Percentiles rank a stretch among this genome's conserved stretches.
phyloP scores from a whole-genome alignment of 2,329 filamentous ascomycete genomes.

The Aurifilum marmelostoma region DNA sequence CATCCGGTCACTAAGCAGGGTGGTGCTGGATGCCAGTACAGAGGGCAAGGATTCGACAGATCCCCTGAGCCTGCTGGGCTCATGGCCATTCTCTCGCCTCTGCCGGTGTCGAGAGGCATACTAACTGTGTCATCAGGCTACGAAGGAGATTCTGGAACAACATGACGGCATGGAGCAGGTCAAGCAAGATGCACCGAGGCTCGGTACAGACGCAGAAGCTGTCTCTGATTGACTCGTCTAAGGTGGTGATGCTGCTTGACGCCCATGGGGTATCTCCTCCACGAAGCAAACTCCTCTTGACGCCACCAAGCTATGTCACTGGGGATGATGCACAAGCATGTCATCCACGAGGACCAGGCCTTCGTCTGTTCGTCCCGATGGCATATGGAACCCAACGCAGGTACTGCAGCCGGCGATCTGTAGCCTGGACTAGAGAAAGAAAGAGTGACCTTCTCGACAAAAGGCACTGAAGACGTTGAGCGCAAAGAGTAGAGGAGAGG shows the following conservation, averaged over 20 bases:
- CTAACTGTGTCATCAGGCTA: background rate
- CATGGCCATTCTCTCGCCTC: background rate
- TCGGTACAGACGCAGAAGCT: background rate
- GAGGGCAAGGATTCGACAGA: background rate
- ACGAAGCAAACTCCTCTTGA: background rate
- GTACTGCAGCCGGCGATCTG: background rate
- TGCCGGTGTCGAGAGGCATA: background rate
- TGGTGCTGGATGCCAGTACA: background rate
- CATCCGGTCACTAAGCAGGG: background rate
- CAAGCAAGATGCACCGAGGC: background rate
- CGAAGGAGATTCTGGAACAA: background rate
- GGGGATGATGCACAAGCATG: background rate
- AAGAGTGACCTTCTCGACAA: background rate
- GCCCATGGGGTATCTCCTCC: conserved; percentile 12
- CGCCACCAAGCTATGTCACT: background rate
- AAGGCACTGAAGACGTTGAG: too few species aligned
- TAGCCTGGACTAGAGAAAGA: background rate
- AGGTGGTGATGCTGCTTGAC: background rate
- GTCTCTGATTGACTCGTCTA: background rate
- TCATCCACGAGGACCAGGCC: background rate
- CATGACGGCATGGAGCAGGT: background rate
- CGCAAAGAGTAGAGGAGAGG: background rate
- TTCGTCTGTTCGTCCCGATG: background rate
- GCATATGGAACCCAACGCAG: background rate
- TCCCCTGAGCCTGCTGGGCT: background rate